Evolutionary conservation across 192 early-diverging fungal species (phyloP).

Genomic region (Borealophlyctis nickersoniae): DNA sequence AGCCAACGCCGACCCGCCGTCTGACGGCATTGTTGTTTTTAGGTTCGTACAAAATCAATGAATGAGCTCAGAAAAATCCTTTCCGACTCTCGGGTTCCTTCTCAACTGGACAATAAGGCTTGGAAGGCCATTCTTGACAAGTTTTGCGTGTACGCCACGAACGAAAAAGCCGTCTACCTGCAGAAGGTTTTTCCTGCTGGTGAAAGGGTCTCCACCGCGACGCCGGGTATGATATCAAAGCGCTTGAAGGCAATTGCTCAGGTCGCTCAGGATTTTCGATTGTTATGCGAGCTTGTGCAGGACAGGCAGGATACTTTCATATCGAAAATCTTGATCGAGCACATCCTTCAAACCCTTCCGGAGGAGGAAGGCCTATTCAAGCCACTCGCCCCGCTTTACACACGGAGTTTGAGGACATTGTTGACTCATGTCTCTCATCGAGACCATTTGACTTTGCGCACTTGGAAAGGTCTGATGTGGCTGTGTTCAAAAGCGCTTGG

Average conservation of each 20-base stretch:
- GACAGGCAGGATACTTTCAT: neutral
- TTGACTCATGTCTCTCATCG: conserved; percentile 12
- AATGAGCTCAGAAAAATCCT: conserved; percentile 12
- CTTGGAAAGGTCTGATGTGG: conserved; percentile 13
- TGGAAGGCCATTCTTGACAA: conserved; percentile 12
- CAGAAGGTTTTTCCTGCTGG: neutral
- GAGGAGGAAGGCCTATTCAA: conserved; percentile 15
- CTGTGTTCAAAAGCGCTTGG: conserved; percentile 10
- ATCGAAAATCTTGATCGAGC: conserved; percentile 9
- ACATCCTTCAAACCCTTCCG: conserved; percentile 20
- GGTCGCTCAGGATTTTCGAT: conserved; percentile 8
- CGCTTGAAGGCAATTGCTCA: conserved; percentile 1
- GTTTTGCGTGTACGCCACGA: conserved; percentile 4
- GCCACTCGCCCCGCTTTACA: conserved; percentile 16
- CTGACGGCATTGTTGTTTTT: neutral
- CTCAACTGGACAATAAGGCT: neutral
- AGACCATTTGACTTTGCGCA: conserved; percentile 5
- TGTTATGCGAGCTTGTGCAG: conserved; percentile 10
- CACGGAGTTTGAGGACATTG: conserved; percentile 9
- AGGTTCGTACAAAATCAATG: conserved; percentile 7
- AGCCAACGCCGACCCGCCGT: neutral
- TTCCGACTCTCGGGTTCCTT: conserved; percentile 5
- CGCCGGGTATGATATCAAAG: neutral
- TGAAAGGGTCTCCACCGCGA: neutral
- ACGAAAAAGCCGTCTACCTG: conserved; percentile 3